Evolutionary conservation across 2,329 filamentous ascomycete genomes (phyloP), one percentile per base, ranked within the genome.

Genomic region (Didymella lethalis): DNA sequence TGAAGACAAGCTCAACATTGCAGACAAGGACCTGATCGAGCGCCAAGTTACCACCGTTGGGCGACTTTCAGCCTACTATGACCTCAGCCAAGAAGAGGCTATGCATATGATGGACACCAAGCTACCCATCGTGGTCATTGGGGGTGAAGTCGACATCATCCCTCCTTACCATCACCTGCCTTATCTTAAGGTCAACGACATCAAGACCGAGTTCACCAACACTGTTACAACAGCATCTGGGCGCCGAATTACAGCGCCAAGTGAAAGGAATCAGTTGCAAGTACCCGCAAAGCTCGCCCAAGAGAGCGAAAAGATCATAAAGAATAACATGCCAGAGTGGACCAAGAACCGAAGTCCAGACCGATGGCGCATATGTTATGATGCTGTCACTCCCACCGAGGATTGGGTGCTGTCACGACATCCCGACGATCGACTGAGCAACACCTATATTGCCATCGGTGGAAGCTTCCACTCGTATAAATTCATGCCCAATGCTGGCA

Each of bases 401-500:
- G 86, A 89, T 68, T 87, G 86, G 65, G 78, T 89, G 52, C 83
- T 89, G 65, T 81, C 82, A 7, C 72, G 63, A 29, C 81, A 84
- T 68, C 82, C 85, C 2, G 79, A 85, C 60, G 73, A 79, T 6
- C 74, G 80, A 10, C 64, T 83, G 68, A 20, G 70, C 71, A 85
- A 85, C 58, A 73, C 90, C 14, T 88, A 84, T 71, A 71, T 90
- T 25, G 87, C 86, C 0, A 84, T 84, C 0, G 86, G 85, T 12
- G 87, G 87, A 1, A 88, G 85, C 12, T 73, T 88, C 62, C 87
- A 89, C 68, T 83, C 84, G 29, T 88, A 84, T 82, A 89, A 89
- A 71, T 88, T 90, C 67, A 76, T 89, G 26, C 86, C 86, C 0
- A 84, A 83, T 25, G 84, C 88, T 62, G 86, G 87, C 3, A 82